Percentiles rank a stretch among this genome's conserved stretches.
Conservation (phyloP, 2,329 filamentous ascomycete genomes). For the Fusarium sp. region DNA sequence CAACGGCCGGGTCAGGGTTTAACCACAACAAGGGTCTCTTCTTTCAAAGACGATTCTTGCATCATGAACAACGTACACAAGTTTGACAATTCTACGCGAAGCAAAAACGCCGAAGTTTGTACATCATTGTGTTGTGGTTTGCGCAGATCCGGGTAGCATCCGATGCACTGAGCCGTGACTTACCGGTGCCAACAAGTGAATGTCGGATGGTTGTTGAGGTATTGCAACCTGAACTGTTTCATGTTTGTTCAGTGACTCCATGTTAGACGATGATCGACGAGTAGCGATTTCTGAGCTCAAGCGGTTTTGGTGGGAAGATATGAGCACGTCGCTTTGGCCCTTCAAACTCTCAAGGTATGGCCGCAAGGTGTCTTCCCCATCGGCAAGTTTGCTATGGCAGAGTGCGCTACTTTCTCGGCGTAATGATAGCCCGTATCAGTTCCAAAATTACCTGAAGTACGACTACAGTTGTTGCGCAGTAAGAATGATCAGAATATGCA, state of each 20-base stretch:
- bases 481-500: background rate
- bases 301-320: background rate
- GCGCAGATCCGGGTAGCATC: constrained; percentile 3
- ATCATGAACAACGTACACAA: constrained; percentile 11
- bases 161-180: constrained; percentile 26
- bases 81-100: background rate
- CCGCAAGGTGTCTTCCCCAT: background rate
- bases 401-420: background rate
- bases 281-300: background rate
- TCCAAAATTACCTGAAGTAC: background rate
- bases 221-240: background rate
- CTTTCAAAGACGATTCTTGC: constrained; percentile 2
- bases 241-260: background rate
- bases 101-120: background rate
- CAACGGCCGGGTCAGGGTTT: constrained; percentile 26
- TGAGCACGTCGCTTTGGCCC: background rate
- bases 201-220: background rate
- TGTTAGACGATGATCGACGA: background rate
- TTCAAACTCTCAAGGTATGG: background rate
- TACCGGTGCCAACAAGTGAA: background rate
- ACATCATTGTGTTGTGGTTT: constrained; percentile 11
- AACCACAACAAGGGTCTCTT: constrained; percentile 1
- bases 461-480: background rate
- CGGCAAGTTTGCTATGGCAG: background rate
- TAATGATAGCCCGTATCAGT: background rate